Conservation (phyloP, 148 eudicot species). For the Pouteria glomerata region DNA sequence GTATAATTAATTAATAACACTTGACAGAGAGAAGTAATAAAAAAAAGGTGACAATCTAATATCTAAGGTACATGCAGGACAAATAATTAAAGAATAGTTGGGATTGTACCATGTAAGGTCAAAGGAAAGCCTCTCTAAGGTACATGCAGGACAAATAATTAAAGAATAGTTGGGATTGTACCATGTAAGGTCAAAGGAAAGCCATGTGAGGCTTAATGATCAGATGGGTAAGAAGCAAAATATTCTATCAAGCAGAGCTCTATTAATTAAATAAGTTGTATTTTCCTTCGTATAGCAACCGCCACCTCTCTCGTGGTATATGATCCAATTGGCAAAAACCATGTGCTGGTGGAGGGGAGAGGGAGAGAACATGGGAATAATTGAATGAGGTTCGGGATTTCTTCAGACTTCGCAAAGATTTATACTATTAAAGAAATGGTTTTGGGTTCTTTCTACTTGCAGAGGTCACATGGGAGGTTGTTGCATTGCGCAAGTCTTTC, state of each 20-base stretch:
- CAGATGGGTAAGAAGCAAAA: background rate
- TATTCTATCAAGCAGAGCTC: background rate
- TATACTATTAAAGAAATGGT: background rate
- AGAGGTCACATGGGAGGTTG: constrained; percentile 40
- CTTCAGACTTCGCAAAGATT: constrained; percentile 17
- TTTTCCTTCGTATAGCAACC: constrained; percentile 3
- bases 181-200: constrained; percentile 31
- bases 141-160: constrained; percentile 31
- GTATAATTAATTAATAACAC: too few relatives aligned
- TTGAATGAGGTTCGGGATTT: constrained; percentile 29
- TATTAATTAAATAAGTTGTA: background rate
- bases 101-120: constrained; percentile 22
- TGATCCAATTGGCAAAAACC: background rate
- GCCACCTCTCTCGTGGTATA: too few relatives aligned
- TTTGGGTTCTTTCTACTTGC: constrained; percentile 24
- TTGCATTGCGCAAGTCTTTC: constrained; percentile 11
- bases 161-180: background rate
- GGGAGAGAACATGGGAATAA: constrained; percentile 52
- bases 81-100: constrained; percentile 6
- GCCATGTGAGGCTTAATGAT: constrained; percentile 25
- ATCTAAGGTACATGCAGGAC: constrained; percentile 27
- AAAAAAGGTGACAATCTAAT: constrained; percentile 8
- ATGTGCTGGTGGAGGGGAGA: constrained; percentile 20
- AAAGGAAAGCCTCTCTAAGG: constrained; percentile 20
- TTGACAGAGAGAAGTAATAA: too few relatives aligned